Conservation (phyloP, 805 yeast species). For the Saccharomycopsis vini region DNA sequence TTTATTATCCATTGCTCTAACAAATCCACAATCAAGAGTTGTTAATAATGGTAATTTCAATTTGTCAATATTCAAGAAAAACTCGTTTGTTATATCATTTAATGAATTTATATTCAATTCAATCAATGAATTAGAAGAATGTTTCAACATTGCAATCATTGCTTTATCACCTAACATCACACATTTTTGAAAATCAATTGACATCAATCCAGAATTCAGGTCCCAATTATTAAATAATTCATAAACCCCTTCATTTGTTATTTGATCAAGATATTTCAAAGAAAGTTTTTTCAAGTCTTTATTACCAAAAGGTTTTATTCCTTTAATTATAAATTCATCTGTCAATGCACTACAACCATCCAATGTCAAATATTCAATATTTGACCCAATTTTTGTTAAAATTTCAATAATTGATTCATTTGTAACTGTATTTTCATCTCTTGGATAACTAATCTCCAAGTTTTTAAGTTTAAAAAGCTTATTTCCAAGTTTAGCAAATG, state of each 20-base stretch:
- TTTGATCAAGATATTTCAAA: slow-evolving; percentile 46
- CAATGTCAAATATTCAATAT: slow-evolving; percentile 47
- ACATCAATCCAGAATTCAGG: slow-evolving; percentile 46
- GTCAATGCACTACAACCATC: slow-evolving; percentile 72
- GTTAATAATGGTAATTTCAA: slow-evolving; percentile 50
- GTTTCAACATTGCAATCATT: slow-evolving; percentile 48
- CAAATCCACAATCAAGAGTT: slow-evolving; percentile 70
- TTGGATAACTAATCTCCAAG: slow-evolving; percentile 63
- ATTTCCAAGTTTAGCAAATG: slow-evolving; percentile 50
- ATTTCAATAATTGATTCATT: slow-evolving; percentile 61
- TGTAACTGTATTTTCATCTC: slow-evolving; percentile 51
- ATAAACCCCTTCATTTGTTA: slow-evolving; percentile 61
- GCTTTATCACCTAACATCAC: slow-evolving; percentile 55
- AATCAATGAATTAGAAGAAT: slow-evolving; percentile 56
- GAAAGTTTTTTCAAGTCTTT: slow-evolving; percentile 49
- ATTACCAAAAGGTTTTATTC: slow-evolving; percentile 51
- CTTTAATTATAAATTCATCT: slow-evolving; percentile 50
- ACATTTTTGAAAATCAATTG: slow-evolving; percentile 58
- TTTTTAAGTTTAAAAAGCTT: slow-evolving; percentile 54
- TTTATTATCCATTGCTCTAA: slow-evolving; percentile 63
- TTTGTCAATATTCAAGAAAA: slow-evolving; percentile 40
- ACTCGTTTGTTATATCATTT: slow-evolving; percentile 41
- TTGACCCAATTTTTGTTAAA: slow-evolving; percentile 52
- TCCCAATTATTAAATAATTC: slow-evolving; percentile 51
- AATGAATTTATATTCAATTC: slow-evolving; percentile 69